Evolutionary conservation across 1,139 yeast species (phyloP).

Genomic region (Scheffersomyces cryptocercus): DNA sequence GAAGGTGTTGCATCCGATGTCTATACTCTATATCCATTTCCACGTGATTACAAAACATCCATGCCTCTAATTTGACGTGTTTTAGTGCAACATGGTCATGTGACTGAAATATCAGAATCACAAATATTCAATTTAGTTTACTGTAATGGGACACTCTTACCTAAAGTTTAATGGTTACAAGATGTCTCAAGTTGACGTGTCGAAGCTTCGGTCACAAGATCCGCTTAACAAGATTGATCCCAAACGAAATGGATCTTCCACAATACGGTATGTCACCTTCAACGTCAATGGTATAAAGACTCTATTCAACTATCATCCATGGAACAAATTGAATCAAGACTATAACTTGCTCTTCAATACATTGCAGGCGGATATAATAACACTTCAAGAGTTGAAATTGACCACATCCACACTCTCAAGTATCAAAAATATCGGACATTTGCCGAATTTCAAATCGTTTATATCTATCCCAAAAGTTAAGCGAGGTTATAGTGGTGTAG

Average conservation of each 20-base stretch:
- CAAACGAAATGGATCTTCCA: background rate
- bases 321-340: constrained; percentile 56
- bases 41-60: too few relatives aligned
- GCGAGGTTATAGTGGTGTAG: constrained; percentile 93
- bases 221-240: background rate
- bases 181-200: background rate
- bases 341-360: constrained; percentile 51
- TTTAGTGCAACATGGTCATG: too few relatives aligned
- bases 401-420: constrained; percentile 48
- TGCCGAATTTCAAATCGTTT: constrained; percentile 62
- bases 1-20: too few relatives aligned
- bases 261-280: constrained; percentile 61
- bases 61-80: too few relatives aligned
- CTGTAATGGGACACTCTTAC: too few relatives aligned
- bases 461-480: constrained; percentile 65
- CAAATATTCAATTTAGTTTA: too few relatives aligned
- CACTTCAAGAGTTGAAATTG: constrained; percentile 85
- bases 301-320: constrained; percentile 77
- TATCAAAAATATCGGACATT: constrained; percentile 48
- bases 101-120: too few relatives aligned
- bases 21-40: too few relatives aligned
- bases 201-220: background rate
- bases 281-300: constrained; percentile 87
- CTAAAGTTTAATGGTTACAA: too few relatives aligned
- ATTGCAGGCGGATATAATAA: constrained; percentile 71